Base-by-base conservation (phyloP, 768 basidiomycete species). In the Lentinula sp. region DNA sequence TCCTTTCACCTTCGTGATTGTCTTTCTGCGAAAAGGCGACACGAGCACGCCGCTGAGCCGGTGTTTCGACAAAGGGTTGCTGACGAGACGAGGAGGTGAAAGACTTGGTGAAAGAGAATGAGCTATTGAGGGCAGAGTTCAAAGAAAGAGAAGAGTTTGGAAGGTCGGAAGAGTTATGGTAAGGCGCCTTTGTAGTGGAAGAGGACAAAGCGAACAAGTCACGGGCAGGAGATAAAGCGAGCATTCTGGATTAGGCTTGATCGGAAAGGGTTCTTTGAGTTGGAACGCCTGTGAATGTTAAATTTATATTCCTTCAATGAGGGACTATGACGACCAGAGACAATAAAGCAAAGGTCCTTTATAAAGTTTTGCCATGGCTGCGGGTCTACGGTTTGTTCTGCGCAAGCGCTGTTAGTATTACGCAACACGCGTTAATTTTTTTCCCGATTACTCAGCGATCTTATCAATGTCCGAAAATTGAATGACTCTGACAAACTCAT, bases 41-140 rank as follows among this genome's bases (percentile, higher is more conserved):
- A 10, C 57, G 57, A 59, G 57, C 57, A n/a, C 57, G 43, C 16
- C 57, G 57, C 57, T 59, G 57, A 11, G 57, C 45, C 9, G 57
- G 45, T 2, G 57, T 31, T 37, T 59, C 57, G 11, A 49, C 48
- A 39, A 48, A 59, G 46, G 57, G 43, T 5, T 34, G 32, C 32
- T 59, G 57, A 2, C 57, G 57, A 32, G n/a, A n/a, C 8, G 46
- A 48, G 28, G n/a, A 5, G 0, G 55, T 13, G 55, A 56, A 43
- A 15, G 55, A 37, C 5, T 53, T 4, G 0, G 13, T 53, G 53
- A 23, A 18, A 32, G 16, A 37, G n/a, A 40, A n/a, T 6, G 5
- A 28, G 32, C 13, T 39, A n/a, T 5, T 9, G 10, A 50, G 16
- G 51, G 15, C 10, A 32, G 51, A 28, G 3, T 28, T 4, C 28